phyloP scores from a whole-genome alignment of 345 rosid species.

The Passiflora organensis region DNA sequence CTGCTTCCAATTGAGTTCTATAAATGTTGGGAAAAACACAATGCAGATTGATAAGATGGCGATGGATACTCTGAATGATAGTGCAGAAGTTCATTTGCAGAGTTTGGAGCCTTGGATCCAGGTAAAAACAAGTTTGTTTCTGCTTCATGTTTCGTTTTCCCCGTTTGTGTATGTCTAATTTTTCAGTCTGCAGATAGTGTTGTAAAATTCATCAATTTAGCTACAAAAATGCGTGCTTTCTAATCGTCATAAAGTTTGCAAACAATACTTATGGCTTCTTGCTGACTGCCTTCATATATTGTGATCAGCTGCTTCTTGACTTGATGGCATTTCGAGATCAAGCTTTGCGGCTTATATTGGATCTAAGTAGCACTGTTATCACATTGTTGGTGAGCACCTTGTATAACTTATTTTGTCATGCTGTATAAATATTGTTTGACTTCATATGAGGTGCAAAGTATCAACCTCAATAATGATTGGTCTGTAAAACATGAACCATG shows the following conservation, averaged over 20 bases:
- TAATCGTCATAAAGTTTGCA: neutral
- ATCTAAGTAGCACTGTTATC: conserved; percentile 95
- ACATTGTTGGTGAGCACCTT: conserved; percentile 83
- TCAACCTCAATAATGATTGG: neutral
- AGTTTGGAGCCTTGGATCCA: conserved; percentile 97
- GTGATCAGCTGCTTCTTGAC: conserved; percentile 87
- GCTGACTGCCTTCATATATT: conserved; percentile 28
- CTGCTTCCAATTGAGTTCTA: too few species aligned
- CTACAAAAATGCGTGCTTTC: neutral
- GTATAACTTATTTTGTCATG: conserved; percentile 15
- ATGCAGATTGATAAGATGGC: conserved; percentile 84
- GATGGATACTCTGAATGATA: conserved; percentile 78
- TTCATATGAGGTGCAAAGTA: neutral
- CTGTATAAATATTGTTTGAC: conserved; percentile 10
- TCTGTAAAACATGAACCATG: neutral
- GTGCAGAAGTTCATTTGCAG: conserved; percentile 86
- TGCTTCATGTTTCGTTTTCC: conserved; percentile 1
- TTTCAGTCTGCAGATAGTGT: neutral
- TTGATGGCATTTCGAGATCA: conserved; percentile 97
- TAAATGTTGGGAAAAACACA: conserved; percentile 5
- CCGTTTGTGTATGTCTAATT: neutral
- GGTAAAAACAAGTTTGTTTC: conserved; percentile 33
- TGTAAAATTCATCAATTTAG: neutral
- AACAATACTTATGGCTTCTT: conserved; percentile 1
- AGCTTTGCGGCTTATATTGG: conserved; percentile 91